These are phyloP conservation scores for Pachysandra terminalis DNA, from an alignment of 164 flowering plant genomes.

Conservation along the genomic window DNA sequence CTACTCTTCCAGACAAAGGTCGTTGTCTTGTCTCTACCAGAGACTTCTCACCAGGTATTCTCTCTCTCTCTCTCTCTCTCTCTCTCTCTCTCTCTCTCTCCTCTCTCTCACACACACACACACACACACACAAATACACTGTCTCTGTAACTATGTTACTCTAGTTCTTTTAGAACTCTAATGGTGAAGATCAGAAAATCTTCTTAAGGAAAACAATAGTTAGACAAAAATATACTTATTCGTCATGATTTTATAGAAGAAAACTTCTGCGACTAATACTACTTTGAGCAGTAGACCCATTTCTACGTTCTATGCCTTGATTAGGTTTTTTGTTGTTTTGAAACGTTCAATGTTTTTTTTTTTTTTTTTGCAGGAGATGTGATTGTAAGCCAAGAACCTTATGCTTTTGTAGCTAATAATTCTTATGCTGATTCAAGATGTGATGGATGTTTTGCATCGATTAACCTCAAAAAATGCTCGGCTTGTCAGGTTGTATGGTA, in stretches of 20 bases:
- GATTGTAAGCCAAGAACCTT: conserved; percentile 74
- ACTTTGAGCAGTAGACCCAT: too few species aligned
- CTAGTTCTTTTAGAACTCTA: not conserved
- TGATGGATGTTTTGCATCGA: conserved; percentile 65
- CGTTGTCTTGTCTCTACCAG: conserved; percentile 68
- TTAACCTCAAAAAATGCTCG: conserved; percentile 73
- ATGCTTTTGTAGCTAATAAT: conserved; percentile 66
- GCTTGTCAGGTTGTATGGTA: conserved; percentile 79
- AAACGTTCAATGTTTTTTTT: not conserved
- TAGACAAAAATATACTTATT: too few species aligned
- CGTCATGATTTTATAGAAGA: too few species aligned
- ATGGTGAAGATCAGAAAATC: too few species aligned
- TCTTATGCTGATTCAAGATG: conserved; percentile 51
- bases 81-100: too few species aligned
- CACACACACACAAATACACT: too few species aligned
- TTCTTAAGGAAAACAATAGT: too few species aligned
- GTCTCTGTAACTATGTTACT: too few species aligned
- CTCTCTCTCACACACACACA: too few species aligned
- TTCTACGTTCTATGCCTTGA: not conserved
- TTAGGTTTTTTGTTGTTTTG: too few species aligned
- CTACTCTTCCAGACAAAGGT: conserved; percentile 59
- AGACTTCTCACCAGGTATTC: conserved; percentile 74
- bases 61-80: conserved; percentile 11
- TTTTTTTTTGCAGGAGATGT: conserved; percentile 66
- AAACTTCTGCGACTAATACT: too few species aligned